A percentile compares a stretch with the other conserved stretches of the same genome.
Evolutionary conservation across 352 stramenopile species (phyloP).

Genomic region (Globisporangium nodosum): DNA sequence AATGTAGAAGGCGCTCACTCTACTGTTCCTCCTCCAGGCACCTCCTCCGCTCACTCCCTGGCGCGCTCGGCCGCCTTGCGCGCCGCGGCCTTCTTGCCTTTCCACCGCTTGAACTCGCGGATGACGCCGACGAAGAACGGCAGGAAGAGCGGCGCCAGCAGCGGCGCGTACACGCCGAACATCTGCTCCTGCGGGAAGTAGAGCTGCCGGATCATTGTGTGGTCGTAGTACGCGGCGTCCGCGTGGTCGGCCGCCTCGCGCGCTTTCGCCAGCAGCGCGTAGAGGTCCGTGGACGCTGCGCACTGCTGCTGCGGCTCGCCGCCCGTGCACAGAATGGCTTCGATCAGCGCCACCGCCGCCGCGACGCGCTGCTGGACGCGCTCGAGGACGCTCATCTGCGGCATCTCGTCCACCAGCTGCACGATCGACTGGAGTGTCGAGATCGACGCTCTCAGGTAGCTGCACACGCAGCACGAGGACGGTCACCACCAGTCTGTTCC

Average conservation of each 20-base stretch:
- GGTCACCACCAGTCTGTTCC: neutral
- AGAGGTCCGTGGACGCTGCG: constrained; percentile 16
- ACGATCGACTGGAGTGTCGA: constrained; percentile 70
- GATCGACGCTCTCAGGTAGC: constrained; percentile 50
- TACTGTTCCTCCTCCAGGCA: no score
- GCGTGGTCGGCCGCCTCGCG: constrained; percentile 43
- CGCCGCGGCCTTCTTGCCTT: constrained; percentile 22
- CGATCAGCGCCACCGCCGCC: constrained; percentile 38
- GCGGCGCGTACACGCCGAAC: constrained; percentile 53
- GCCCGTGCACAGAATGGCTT: constrained; percentile 38
- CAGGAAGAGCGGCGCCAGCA: constrained; percentile 55
- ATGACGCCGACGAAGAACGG: constrained; percentile 52
- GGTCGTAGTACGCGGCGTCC: constrained; percentile 57
- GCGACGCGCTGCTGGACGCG: constrained; percentile 56
- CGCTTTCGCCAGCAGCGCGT: constrained; percentile 25
- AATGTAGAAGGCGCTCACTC: neutral
- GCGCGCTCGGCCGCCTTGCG: neutral
- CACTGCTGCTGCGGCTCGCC: constrained; percentile 3
- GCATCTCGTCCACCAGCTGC: constrained; percentile 58
- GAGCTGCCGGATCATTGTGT: constrained; percentile 67
- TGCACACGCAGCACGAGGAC: constrained; percentile 4
- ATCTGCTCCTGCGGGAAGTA: constrained; percentile 73
- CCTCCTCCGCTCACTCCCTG: neutral
- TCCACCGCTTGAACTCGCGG: constrained; percentile 45
- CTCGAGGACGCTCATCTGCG: constrained; percentile 65